phyloP scores from a whole-genome alignment of 805 yeast genomes.

The Candida ipomoeae region DNA sequence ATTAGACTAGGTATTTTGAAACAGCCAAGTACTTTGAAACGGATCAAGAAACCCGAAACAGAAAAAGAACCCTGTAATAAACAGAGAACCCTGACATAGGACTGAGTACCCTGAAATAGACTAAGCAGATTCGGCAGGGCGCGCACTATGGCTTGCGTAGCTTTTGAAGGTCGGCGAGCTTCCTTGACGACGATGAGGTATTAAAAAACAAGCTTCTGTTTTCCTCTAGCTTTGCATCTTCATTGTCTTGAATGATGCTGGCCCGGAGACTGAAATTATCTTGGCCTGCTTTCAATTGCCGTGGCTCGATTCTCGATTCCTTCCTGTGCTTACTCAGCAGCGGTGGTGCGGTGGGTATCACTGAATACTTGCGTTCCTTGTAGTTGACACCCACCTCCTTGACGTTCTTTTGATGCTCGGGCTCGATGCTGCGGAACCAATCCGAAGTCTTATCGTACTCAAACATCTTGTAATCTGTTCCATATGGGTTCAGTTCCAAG shows the following conservation, averaged over 20 bases:
- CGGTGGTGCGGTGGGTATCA: constrained; percentile 73
- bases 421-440: constrained; percentile 68
- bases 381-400: constrained; percentile 68
- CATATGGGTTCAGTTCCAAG: constrained; percentile 90
- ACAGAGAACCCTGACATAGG: too few species aligned
- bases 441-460: constrained; percentile 78
- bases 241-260: constrained; percentile 20
- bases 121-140: neutral
- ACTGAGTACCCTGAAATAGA: neutral
- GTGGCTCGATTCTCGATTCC: constrained; percentile 2
- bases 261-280: constrained; percentile 24
- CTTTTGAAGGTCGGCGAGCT: constrained; percentile 28
- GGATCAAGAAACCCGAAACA: too few species aligned
- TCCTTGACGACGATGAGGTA: constrained; percentile 21
- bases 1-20: too few species aligned
- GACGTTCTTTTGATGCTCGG: constrained; percentile 53
- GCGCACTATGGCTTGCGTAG: constrained; percentile 23
- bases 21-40: too few species aligned
- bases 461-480: constrained; percentile 88
- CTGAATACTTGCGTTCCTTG: constrained; percentile 65
- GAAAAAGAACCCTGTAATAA: too few species aligned
- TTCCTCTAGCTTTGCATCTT: constrained; percentile 7
- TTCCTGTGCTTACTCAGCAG: constrained; percentile 16
- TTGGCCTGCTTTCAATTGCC: constrained; percentile 2
- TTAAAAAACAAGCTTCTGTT: constrained; percentile 8